Evolutionary conservation across 2,329 filamentous ascomycete species (phyloP), one percentile per base, ranked within the genome.

Genomic region (Alternaria dauci): DNA sequence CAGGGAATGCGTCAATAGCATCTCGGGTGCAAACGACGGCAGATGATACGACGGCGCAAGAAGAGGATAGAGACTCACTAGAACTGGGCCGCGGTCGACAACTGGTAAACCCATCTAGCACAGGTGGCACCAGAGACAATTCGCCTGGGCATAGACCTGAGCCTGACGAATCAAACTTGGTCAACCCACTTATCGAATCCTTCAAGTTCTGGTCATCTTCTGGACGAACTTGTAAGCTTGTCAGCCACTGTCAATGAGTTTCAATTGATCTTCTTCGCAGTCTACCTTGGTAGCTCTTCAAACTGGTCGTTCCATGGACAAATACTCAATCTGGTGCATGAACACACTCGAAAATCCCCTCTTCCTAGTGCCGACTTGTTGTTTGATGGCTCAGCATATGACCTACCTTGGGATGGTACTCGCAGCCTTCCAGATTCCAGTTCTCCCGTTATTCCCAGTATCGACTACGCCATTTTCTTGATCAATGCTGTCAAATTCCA

Each of bases 401-500:
- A 86, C 25, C 69, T 87, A 0, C 80, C 79, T 2, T 87, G 84
- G 84, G 79, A 85, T 59, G 81, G 81, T 11, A 64, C 69, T 30
- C 76, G 78, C 46, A 75, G 67, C 18, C 38, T 70, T 8, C 67
- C 71, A 8, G 68, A 69, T 14, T 72, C 75, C 11, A 77, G 78
- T 52, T 69, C 71, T 8, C 71, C 76, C 14, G 72, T 78, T n/a
- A 71, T 87, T 16, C 85, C 85, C 0, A 84, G 81, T 1, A 75
- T 83, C 0, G 84, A 87, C 65, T 81, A 83, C 65, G 82, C 83
- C 5, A 73, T 84, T 4, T 86, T 83, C 55, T 71, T 87, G 4
- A 83, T 86, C 73, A 86, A 85, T 60, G 81, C 83, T 0, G 84
- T 86, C 58, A 86, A 86, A 55, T 87, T 86, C 43, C 83, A 86